These are phyloP conservation scores for Geoglossum cookeanum DNA, from an alignment of 2,329 filamentous ascomycete species.

Conservation along the genomic window DNA sequence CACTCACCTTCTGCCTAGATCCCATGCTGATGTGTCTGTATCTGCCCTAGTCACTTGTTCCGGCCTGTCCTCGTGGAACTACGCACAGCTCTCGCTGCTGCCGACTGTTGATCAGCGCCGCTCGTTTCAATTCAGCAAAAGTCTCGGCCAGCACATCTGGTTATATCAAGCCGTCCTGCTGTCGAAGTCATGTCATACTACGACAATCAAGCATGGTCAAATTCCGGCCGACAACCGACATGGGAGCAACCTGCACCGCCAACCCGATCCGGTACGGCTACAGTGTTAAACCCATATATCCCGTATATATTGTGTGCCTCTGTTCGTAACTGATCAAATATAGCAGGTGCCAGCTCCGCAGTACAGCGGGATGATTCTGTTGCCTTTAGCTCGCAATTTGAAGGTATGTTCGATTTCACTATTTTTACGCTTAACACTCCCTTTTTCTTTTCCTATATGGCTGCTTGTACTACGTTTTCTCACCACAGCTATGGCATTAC, in stretches of 20 bases:
- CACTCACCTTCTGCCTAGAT: not conserved
- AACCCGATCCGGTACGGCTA: slow-evolving; percentile 45
- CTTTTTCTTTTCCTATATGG: too few relatives aligned
- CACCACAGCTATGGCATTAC: too few relatives aligned
- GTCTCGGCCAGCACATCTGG: not conserved
- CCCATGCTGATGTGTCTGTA: not conserved
- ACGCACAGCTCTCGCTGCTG: not conserved
- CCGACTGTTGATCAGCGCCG: not conserved
- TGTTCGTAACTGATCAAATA: not conserved
- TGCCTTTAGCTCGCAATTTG: slow-evolving; percentile 74
- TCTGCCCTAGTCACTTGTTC: not conserved
- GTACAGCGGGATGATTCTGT: slow-evolving; percentile 45
- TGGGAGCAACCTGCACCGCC: slow-evolving; percentile 59
- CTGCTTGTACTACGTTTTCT: not conserved
- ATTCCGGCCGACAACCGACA: slow-evolving; percentile 41
- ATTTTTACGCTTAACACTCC: not conserved
- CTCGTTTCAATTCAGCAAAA: not conserved
- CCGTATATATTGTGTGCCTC: not conserved
- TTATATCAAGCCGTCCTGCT: not conserved
- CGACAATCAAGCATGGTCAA: slow-evolving; percentile 45
- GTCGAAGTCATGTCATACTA: slow-evolving; percentile 42
- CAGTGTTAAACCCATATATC: not conserved
- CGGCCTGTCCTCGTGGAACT: not conserved
- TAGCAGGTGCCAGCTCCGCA: slow-evolving; percentile 52
- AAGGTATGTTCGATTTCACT: slow-evolving; percentile 42